Percentiles rank a stretch among this genome's conserved stretches.
phyloP scores from a whole-genome alignment of 495 filamentous ascomycete species.

The Aspergillus saccharolyticus region DNA sequence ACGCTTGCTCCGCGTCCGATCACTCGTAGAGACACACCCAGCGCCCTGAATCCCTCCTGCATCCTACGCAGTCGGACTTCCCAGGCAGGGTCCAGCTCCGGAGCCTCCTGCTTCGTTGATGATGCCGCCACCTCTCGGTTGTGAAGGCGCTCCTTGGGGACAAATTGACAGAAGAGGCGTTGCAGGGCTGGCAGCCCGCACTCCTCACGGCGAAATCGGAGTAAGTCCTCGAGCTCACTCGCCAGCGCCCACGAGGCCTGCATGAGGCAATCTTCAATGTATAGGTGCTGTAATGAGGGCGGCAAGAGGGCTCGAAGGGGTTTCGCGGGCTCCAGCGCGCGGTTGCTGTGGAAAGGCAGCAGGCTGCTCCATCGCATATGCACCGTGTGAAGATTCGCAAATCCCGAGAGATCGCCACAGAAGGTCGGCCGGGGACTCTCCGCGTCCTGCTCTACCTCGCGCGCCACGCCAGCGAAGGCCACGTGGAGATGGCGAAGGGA shows the following conservation, averaged over 20 bases:
- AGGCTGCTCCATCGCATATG: not conserved
- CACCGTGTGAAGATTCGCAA: not conserved
- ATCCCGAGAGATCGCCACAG: not conserved
- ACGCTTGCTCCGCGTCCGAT: not conserved
- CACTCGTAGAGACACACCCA: not conserved
- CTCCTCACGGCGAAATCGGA: not conserved
- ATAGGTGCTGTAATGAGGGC: not conserved
- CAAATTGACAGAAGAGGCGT: not conserved
- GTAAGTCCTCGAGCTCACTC: not conserved
- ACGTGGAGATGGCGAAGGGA: not conserved
- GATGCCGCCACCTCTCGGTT: no score
- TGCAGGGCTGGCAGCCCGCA: not conserved
- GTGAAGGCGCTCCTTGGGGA: not conserved
- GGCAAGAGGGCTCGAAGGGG: not conserved
- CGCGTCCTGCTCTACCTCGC: not conserved
- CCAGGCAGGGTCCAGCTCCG: not conserved
- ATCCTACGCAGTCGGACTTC: not conserved
- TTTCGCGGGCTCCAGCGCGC: not conserved
- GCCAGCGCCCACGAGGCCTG: not conserved
- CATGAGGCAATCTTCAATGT: not conserved
- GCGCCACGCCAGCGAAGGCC: not conserved
- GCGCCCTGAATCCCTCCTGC: not conserved
- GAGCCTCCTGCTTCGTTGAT: not conserved
- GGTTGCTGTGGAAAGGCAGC: not conserved
- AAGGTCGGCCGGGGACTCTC: not conserved